Conservation (phyloP, 139 green algal species). For the Chlamydomonas incerta region DNA sequence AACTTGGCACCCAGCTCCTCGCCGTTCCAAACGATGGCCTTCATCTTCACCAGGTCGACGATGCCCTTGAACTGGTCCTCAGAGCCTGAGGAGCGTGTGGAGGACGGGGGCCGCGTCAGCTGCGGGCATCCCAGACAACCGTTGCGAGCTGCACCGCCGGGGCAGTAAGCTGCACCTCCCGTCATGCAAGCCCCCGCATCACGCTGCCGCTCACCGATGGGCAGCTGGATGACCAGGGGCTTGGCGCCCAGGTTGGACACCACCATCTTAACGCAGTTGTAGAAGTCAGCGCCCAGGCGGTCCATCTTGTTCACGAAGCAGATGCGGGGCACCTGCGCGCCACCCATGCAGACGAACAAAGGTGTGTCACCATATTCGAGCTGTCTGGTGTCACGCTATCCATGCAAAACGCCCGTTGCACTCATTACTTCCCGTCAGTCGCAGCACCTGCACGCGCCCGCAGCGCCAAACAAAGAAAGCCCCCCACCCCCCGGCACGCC, state of each 20-base stretch:
- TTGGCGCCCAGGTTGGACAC: conserved; percentile 91
- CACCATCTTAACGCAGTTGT: conserved; percentile 89
- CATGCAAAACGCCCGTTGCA: too few species aligned
- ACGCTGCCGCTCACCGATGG: conserved; percentile 10
- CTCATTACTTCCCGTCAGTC: too few species aligned
- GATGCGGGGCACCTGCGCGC: conserved; percentile 83
- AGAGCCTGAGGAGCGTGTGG: conserved; percentile 78
- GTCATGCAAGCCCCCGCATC: too few species aligned
- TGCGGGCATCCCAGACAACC: too few species aligned
- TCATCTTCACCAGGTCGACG: conserved; percentile 98
- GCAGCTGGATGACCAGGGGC: conserved; percentile 60
- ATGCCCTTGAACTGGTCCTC: conserved; percentile 96
- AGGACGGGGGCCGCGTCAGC: background rate
- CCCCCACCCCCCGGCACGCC: background rate
- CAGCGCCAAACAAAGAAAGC: background rate
- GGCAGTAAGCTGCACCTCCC: too few species aligned
- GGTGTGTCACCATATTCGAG: too few species aligned
- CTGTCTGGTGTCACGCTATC: too few species aligned
- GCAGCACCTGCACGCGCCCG: too few species aligned
- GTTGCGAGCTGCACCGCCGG: too few species aligned
- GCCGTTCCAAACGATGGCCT: conserved; percentile 88
- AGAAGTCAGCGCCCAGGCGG: conserved; percentile 98
- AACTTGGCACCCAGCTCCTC: conserved; percentile 97
- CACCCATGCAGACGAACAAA: too few species aligned
- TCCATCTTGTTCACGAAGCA: conserved; percentile 99